Percentiles rank a stretch among this genome's conserved stretches.
Conservation (phyloP, 2,329 filamentous ascomycete species). For the Botryotinia globosa region DNA sequence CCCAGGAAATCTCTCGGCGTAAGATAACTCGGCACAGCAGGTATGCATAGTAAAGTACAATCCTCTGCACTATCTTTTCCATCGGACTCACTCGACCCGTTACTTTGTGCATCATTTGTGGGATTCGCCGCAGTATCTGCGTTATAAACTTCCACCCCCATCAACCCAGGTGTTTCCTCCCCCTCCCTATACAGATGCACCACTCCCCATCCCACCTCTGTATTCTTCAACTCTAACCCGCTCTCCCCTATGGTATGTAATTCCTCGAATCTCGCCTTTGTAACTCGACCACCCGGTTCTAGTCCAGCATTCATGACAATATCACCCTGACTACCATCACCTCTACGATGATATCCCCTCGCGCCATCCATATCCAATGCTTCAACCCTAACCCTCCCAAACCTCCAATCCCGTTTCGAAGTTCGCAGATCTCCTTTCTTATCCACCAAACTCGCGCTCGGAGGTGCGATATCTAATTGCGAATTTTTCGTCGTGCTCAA, state of each 20-base stretch:
- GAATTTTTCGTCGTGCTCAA: constrained; percentile 26
- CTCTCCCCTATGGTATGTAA: not conserved
- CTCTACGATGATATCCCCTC: constrained; percentile 45
- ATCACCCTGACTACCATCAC: constrained; percentile 38
- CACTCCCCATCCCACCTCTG: constrained; percentile 84
- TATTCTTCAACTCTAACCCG: constrained; percentile 60
- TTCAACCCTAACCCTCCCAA: constrained; percentile 74
- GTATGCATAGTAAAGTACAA: constrained; percentile 86
- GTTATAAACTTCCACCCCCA: constrained; percentile 38
- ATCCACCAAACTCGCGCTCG: constrained; percentile 39
- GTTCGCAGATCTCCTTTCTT: constrained; percentile 38
- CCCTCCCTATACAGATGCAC: constrained; percentile 91
- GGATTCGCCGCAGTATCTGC: constrained; percentile 9
- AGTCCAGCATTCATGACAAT: constrained; percentile 31
- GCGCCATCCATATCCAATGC: constrained; percentile 68
- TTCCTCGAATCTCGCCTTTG: constrained; percentile 78
- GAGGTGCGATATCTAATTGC: constrained; percentile 22
- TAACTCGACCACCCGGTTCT: constrained; percentile 59
- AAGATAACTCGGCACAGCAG: constrained; percentile 92
- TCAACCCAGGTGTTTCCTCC: constrained; percentile 65
- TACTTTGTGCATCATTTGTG: constrained; percentile 29
- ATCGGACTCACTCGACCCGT: constrained; percentile 30
- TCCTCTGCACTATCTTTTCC: constrained; percentile 47
- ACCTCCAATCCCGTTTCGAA: constrained; percentile 71
- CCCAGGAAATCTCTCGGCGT: constrained; percentile 86